Conservation (phyloP, 257 asterid genomes). For the Petunia secreta region DNA sequence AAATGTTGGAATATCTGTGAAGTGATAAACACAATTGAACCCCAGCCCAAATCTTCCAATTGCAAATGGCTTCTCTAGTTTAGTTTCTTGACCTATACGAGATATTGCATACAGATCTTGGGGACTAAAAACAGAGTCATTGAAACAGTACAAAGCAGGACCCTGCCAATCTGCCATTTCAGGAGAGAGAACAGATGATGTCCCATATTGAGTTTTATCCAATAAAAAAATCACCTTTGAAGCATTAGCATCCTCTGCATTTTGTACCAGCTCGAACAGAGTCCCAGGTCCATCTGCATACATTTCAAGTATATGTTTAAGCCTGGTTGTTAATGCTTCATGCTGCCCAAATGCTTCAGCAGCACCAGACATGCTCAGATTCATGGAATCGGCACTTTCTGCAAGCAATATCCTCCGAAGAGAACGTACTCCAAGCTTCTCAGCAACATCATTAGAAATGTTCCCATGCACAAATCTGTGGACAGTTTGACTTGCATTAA, state of each 20-base stretch:
- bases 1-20: slow-evolving; percentile 90
- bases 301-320: slow-evolving; percentile 96
- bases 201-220: slow-evolving; percentile 93
- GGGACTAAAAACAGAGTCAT: slow-evolving; percentile 90
- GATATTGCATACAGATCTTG: slow-evolving; percentile 97
- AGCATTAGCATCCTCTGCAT: slow-evolving; percentile 98
- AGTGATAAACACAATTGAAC: slow-evolving; percentile 91
- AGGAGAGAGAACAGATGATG: slow-evolving; percentile 91
- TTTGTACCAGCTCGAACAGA: slow-evolving; percentile 93
- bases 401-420: slow-evolving; percentile 89
- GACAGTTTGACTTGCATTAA: slow-evolving; percentile 60
- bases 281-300: slow-evolving; percentile 97
- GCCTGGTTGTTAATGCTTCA: slow-evolving; percentile 94
- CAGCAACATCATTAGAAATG: slow-evolving; percentile 95
- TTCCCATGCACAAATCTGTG: slow-evolving; percentile 87
- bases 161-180: slow-evolving; percentile 99
- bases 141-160: slow-evolving; percentile 95
- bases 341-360: slow-evolving; percentile 99
- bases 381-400: slow-evolving; percentile 97
- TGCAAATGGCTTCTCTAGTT: slow-evolving; percentile 95
- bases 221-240: slow-evolving; percentile 79
- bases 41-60: slow-evolving; percentile 99
- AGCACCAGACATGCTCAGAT: slow-evolving; percentile 93
- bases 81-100: slow-evolving; percentile 97
- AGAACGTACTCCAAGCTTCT: slow-evolving; percentile 94